A percentile compares a stretch with the other conserved stretches of the same genome.
Conservation (phyloP, 176 grass and related monocot genomes). For the Areca catechu region DNA sequence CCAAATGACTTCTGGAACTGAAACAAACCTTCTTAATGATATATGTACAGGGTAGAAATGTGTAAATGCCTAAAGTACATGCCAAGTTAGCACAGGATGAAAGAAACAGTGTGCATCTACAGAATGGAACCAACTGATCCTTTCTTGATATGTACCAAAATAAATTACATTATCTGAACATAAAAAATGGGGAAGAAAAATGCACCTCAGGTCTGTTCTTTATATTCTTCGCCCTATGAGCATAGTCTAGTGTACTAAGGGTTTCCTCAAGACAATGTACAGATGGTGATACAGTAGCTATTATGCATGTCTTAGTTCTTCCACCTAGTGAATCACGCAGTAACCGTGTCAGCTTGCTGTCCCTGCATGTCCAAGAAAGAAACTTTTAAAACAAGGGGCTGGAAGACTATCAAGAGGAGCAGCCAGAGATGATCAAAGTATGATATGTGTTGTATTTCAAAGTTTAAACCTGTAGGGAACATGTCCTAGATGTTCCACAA, state of each 20-base stretch:
- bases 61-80: too few species aligned
- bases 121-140: too few species aligned
- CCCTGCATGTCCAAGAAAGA: slow-evolving; percentile 46
- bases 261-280: slow-evolving; percentile 97
- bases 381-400: slow-evolving; percentile 5
- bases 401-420: too few species aligned
- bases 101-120: too few species aligned
- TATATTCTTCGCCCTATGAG: slow-evolving; percentile 93
- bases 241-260: slow-evolving; percentile 91
- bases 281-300: slow-evolving; percentile 94
- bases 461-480: slow-evolving; percentile 75
- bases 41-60: too few species aligned
- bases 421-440: too few species aligned
- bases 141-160: too few species aligned
- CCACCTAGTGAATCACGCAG: slow-evolving; percentile 92
- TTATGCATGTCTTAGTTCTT: slow-evolving; percentile 98
- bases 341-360: slow-evolving; percentile 89
- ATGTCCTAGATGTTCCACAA: slow-evolving; percentile 95
- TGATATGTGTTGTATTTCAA: not conserved
- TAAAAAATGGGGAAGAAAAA: too few species aligned
- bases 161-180: too few species aligned
- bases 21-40: too few species aligned
- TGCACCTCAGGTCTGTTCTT: slow-evolving; percentile 91
- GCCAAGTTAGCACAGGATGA: too few species aligned
- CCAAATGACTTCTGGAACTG: too few species aligned